A percentile compares a stretch with the other conserved stretches of the same genome.
These are phyloP conservation scores for Microstegium vimineum DNA, from an alignment of 176 grass and related monocot genomes.

Conservation along the genomic window DNA sequence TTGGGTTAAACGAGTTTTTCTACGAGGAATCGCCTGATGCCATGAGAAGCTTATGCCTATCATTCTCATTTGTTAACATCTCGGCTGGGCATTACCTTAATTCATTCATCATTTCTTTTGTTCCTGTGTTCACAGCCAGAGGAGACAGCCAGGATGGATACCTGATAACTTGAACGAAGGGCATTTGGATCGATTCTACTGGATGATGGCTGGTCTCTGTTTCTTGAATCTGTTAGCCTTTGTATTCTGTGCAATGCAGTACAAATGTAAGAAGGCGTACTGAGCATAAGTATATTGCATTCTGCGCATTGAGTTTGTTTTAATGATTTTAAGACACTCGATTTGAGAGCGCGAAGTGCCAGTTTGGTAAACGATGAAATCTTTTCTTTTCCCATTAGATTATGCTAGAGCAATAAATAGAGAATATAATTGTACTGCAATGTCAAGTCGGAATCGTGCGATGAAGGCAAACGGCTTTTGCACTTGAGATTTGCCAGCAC, in stretches of 20 bases:
- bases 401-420: too few species aligned
- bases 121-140: conserved; percentile 33
- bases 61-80: conserved; percentile 33
- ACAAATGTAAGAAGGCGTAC: conserved; percentile 28
- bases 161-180: conserved; percentile 62
- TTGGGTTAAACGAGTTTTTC: conserved; percentile 55
- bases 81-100: conserved; percentile 50
- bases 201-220: conserved; percentile 44
- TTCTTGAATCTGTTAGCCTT: conserved; percentile 37
- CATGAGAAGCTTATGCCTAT: conserved; percentile 48
- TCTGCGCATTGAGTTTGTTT: not conserved
- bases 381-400: not conserved
- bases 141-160: conserved; percentile 58
- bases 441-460: too few species aligned
- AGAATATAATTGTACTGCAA: too few species aligned
- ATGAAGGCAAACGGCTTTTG: too few species aligned
- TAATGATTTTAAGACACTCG: not conserved
- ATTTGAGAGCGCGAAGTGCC: not conserved
- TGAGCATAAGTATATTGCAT: not conserved
- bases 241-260: conserved; percentile 39
- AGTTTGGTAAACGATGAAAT: not conserved
- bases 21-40: conserved; percentile 57
- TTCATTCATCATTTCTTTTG: conserved; percentile 55
- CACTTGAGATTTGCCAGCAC: too few species aligned
- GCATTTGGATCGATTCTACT: conserved; percentile 60